These are phyloP conservation scores for Podospora didyma DNA, from an alignment of 495 filamentous ascomycete genomes.

Conservation along the genomic window DNA sequence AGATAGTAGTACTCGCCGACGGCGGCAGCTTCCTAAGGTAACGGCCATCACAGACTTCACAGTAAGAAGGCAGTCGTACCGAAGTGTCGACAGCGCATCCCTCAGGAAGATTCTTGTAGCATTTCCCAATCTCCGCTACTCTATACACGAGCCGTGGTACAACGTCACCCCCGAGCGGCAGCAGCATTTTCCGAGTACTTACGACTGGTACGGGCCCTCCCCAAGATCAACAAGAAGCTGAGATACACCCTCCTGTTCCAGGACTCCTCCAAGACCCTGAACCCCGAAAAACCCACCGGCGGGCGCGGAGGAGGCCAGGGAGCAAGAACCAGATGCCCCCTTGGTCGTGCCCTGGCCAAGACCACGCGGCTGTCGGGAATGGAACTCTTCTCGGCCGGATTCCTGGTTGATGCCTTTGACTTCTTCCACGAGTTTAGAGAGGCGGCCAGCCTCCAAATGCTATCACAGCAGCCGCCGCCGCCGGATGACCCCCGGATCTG, in stretches of 20 bases:
- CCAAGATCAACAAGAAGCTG: neutral
- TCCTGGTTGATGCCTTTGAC: neutral
- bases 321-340: neutral
- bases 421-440: slow-evolving; percentile 1
- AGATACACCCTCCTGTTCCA: neutral
- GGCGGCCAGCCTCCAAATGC: too few species aligned
- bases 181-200: slow-evolving; percentile 3
- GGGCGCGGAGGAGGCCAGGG: neutral
- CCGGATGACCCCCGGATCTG: neutral
- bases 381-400: neutral
- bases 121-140: neutral
- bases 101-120: neutral
- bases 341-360: slow-evolving; percentile 1
- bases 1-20: too few species aligned
- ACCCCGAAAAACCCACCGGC: neutral
- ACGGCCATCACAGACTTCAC: neutral
- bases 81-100: neutral
- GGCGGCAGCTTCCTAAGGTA: neutral
- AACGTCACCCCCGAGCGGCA: slow-evolving; percentile 1
- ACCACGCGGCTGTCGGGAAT: neutral
- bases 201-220: neutral
- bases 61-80: neutral
- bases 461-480: too few species aligned
- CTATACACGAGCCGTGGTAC: neutral
- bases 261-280: neutral